A percentile compares a stretch with the other conserved stretches of the same genome.
Evolutionary conservation across 441 rosid species (phyloP).

Genomic region (Croton setiger): DNA sequence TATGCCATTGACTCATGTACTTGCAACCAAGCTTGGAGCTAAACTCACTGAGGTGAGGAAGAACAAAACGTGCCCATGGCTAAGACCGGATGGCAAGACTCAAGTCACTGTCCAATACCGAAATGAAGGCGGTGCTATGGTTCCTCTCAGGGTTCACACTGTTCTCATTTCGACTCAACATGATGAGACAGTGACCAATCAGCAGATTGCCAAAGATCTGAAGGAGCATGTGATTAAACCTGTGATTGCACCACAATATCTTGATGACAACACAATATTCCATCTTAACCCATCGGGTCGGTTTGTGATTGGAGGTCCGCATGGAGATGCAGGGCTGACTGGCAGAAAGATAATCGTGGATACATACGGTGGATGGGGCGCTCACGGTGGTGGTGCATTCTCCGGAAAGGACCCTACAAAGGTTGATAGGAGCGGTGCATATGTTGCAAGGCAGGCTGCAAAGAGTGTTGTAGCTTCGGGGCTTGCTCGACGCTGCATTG

Average conservation of each 20-base stretch:
- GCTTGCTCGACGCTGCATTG: slow-evolving; percentile 47
- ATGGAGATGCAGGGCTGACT: slow-evolving; percentile 64
- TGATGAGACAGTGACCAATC: slow-evolving; percentile 40
- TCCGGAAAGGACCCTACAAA: slow-evolving; percentile 67
- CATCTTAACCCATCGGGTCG: slow-evolving; percentile 72
- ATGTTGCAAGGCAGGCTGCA: slow-evolving; percentile 56
- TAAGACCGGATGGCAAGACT: slow-evolving; percentile 54
- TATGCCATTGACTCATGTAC: slow-evolving; percentile 63
- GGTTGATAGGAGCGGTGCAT: slow-evolving; percentile 72
- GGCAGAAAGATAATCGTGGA: slow-evolving; percentile 64
- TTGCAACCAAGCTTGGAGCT: slow-evolving; percentile 68
- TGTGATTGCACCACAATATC: slow-evolving; percentile 52
- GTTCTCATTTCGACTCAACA: slow-evolving; percentile 49
- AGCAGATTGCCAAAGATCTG: slow-evolving; percentile 34
- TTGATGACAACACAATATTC: slow-evolving; percentile 66
- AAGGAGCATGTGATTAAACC: slow-evolving; percentile 65
- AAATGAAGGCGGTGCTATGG: slow-evolving; percentile 43
- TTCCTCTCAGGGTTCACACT: slow-evolving; percentile 43
- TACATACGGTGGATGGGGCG: slow-evolving; percentile 71
- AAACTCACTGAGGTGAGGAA: slow-evolving; percentile 60
- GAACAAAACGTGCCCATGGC: slow-evolving; percentile 43
- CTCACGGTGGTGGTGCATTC: slow-evolving; percentile 77
- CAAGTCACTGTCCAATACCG: slow-evolving; percentile 45
- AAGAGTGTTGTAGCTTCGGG: slow-evolving; percentile 52
- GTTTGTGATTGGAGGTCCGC: slow-evolving; percentile 71